Evolutionary conservation across 139 green algal genomes (phyloP).

Genomic region (Chara braunii): DNA sequence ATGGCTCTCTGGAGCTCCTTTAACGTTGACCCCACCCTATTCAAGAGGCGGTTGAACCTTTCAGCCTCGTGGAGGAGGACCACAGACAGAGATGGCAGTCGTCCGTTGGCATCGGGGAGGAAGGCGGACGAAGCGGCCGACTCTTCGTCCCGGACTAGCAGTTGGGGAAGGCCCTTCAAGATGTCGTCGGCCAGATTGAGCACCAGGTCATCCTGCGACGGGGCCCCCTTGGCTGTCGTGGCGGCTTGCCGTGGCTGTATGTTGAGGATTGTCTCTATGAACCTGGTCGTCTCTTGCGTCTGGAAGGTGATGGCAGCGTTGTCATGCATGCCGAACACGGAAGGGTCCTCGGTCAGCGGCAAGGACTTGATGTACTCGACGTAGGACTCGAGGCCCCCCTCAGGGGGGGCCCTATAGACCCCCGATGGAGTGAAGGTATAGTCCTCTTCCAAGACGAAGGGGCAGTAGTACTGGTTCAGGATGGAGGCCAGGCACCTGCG

Average conservation of each 20-base stretch:
- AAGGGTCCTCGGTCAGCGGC: slow-evolving; percentile 58
- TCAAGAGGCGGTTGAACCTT: slow-evolving; percentile 50
- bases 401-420: slow-evolving; percentile 48
- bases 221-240: slow-evolving; percentile 20
- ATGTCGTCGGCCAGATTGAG: slow-evolving; percentile 52
- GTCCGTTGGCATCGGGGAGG: slow-evolving; percentile 31
- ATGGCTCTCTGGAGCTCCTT: slow-evolving; percentile 68
- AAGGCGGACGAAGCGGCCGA: slow-evolving; percentile 17
- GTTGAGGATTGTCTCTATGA: slow-evolving; percentile 60
- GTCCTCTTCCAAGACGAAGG: slow-evolving; percentile 44
- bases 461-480: slow-evolving; percentile 61
- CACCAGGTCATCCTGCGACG: slow-evolving; percentile 53
- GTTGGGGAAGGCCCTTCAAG: slow-evolving; percentile 29
- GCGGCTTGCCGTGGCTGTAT: slow-evolving; percentile 59
- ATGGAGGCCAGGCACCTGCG: slow-evolving; percentile 65
- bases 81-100: slow-evolving; percentile 63
- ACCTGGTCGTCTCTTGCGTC: slow-evolving; percentile 57
- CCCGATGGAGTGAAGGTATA: slow-evolving; percentile 57
- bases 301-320: slow-evolving; percentile 78
- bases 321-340: slow-evolving; percentile 81
- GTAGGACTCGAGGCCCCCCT: slow-evolving; percentile 48
- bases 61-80: slow-evolving; percentile 71
- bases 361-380: slow-evolving; percentile 57
- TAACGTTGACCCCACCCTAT: slow-evolving; percentile 48
- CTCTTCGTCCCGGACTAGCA: slow-evolving; percentile 18